A percentile compares a stretch with the other conserved stretches of the same genome.
Evolutionary conservation across 306 rosid genomes (phyloP).

Genomic region (Pachyrhizus erosus): DNA sequence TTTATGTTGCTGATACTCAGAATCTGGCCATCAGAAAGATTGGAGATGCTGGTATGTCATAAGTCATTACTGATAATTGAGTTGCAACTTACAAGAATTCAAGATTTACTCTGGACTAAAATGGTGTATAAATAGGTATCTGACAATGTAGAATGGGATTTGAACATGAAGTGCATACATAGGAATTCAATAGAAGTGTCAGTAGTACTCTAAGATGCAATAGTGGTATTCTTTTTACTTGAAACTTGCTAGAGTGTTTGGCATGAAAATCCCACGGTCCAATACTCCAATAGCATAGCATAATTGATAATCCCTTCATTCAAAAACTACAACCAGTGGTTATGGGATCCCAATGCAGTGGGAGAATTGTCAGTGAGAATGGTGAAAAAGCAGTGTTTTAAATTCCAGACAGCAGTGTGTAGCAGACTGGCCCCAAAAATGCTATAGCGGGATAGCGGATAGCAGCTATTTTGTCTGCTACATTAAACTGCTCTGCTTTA

Average conservation of each 20-base stretch:
- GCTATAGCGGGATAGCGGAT: too few species aligned
- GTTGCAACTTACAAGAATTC: slow-evolving; percentile 43
- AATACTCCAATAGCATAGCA: slow-evolving; percentile 9
- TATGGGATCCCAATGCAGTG: slow-evolving; percentile 9
- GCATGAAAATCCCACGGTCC: background rate
- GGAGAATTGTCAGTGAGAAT: slow-evolving; percentile 21
- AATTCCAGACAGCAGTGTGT: too few species aligned
- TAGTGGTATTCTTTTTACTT: background rate
- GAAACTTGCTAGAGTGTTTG: slow-evolving; percentile 32
- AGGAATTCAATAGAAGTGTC: slow-evolving; percentile 17
- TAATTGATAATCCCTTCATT: slow-evolving; percentile 23
- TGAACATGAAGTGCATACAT: background rate
- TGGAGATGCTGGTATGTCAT: slow-evolving; percentile 83
- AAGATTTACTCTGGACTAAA: slow-evolving; percentile 30
- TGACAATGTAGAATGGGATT: slow-evolving; percentile 29
- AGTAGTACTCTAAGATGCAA: slow-evolving; percentile 21
- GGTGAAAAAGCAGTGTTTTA: background rate
- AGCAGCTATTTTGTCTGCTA: too few species aligned
- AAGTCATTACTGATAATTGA: slow-evolving; percentile 38
- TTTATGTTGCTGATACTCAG: slow-evolving; percentile 94
- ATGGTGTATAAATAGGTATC: slow-evolving; percentile 13
- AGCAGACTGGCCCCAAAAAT: too few species aligned
- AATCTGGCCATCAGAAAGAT: slow-evolving; percentile 95
- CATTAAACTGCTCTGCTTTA: too few species aligned
- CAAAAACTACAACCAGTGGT: background rate